Percentiles rank a stretch among this genome's conserved stretches.
Evolutionary conservation across 2,329 filamentous ascomycete genomes (phyloP).

Genomic region (Coniochaeta prunicola): DNA sequence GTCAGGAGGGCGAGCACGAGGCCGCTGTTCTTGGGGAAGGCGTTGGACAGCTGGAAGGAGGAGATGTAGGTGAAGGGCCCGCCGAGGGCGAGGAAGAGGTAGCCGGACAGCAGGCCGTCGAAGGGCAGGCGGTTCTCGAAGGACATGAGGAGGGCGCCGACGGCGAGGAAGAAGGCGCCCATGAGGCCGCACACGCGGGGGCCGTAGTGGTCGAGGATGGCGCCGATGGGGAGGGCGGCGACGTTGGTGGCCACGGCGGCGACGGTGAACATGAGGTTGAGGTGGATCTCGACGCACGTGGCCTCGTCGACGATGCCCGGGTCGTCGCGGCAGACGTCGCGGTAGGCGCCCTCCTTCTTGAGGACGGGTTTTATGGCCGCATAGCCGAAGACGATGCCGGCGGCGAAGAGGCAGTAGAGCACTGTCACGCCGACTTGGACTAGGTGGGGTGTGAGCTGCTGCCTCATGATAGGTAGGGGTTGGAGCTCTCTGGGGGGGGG

Average conservation of each 20-base stretch:
- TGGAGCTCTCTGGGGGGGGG: background rate
- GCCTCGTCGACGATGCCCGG: conserved; percentile 19
- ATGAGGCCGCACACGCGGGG: conserved; percentile 69
- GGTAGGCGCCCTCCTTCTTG: conserved; percentile 65
- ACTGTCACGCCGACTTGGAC: conserved; percentile 31
- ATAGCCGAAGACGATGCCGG: conserved; percentile 78
- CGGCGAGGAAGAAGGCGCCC: conserved; percentile 59
- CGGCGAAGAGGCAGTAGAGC: conserved; percentile 47
- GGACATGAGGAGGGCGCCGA: conserved; percentile 67
- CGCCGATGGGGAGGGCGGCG: conserved; percentile 76
- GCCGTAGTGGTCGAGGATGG: conserved; percentile 75
- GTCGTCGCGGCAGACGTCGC: conserved; percentile 45
- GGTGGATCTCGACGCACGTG: conserved; percentile 48
- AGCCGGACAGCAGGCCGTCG: conserved; percentile 69
- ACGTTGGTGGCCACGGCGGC: conserved; percentile 86
- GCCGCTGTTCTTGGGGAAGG: conserved; percentile 69
- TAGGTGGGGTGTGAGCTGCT: conserved; percentile 8
- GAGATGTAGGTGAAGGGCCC: conserved; percentile 79
- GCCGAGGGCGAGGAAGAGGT: conserved; percentile 69
- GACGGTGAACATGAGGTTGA: conserved; percentile 91
- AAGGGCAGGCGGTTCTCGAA: conserved; percentile 58
- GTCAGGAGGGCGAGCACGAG: conserved; percentile 75
- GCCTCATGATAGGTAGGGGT: background rate
- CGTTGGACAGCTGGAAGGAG: conserved; percentile 77
- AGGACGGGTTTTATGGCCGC: conserved; percentile 78